Percentiles rank a stretch among this genome's conserved stretches.
Conservation (phyloP, 805 yeast species). For the Isabelozyma rhagii region DNA sequence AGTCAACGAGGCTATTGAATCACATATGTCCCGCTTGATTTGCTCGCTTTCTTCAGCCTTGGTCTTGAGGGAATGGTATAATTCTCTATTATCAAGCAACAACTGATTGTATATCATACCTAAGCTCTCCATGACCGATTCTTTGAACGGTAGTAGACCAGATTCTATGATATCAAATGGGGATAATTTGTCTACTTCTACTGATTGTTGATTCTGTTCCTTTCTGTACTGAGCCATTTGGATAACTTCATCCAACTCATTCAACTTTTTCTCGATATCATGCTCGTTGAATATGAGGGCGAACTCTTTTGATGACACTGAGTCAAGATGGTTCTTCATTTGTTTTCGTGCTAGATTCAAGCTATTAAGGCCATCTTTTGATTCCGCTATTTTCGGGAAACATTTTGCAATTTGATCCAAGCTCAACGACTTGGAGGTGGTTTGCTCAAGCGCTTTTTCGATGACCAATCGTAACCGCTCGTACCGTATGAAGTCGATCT, state of each 20-base stretch:
- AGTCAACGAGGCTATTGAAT: conserved; percentile 17
- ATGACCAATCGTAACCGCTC: conserved; percentile 49
- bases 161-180: conserved; percentile 33
- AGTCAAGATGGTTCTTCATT: conserved; percentile 50
- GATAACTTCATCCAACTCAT: conserved; percentile 48
- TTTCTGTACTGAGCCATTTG: conserved; percentile 35
- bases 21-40: conserved; percentile 16
- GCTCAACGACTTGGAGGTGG: conserved; percentile 46
- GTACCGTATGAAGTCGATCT: conserved; percentile 35
- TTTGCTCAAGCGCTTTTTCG: conserved; percentile 52
- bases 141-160: conserved; percentile 16
- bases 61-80: conserved; percentile 18
- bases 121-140: conserved; percentile 23
- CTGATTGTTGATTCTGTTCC: conserved; percentile 12
- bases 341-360: conserved; percentile 51
- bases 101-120: conserved; percentile 35
- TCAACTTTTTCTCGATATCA: conserved; percentile 38
- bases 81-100: conserved; percentile 29
- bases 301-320: conserved; percentile 50
- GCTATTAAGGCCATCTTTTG: conserved; percentile 42
- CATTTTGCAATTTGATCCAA: conserved; percentile 51
- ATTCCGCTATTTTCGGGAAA: conserved; percentile 50
- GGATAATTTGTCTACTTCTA: conserved; percentile 25
- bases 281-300: conserved; percentile 51
- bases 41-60: conserved; percentile 17